Conservation (phyloP, 169 alveolate species). For the Plasmodium chabaudi region DNA sequence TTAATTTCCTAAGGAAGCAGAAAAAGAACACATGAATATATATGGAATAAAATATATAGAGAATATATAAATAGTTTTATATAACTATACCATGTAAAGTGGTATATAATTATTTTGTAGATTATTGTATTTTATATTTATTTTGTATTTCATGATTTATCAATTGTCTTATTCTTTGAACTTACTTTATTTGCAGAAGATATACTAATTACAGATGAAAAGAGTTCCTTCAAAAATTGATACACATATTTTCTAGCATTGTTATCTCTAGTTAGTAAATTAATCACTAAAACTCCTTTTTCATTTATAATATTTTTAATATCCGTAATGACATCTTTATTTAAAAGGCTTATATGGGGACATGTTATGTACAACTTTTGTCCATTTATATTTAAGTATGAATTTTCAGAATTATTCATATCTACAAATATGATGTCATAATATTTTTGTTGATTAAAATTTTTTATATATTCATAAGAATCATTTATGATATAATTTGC, state of each 20-base stretch:
- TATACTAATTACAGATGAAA: conserved; percentile 33
- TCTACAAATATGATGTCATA: conserved; percentile 69
- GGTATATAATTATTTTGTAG: background rate
- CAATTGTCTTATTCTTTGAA: background rate
- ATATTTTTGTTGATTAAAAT: conserved; percentile 11
- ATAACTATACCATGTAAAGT: background rate
- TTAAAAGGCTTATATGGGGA: conserved; percentile 47
- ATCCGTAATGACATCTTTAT: conserved; percentile 10
- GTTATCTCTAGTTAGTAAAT: conserved; percentile 57
- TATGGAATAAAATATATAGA: background rate
- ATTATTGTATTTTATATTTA: background rate
- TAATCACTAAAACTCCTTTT: conserved; percentile 53
- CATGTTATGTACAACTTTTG: conserved; percentile 47
- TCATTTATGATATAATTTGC: conserved; percentile 62
- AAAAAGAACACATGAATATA: background rate
- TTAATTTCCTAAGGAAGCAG: conserved; percentile 35
- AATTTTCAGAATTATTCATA: conserved; percentile 64
- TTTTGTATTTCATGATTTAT: background rate
- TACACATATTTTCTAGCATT: conserved; percentile 38
- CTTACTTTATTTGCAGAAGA: conserved; percentile 59
- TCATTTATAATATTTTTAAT: conserved; percentile 47
- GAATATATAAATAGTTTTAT: background rate
- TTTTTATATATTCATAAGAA: conserved; percentile 44
- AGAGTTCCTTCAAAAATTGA: conserved; percentile 21
- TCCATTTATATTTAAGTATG: conserved; percentile 33